These are phyloP conservation scores for Phytophthora fragariaefolia DNA, from an alignment of 352 stramenopile species.

Conservation along the genomic window DNA sequence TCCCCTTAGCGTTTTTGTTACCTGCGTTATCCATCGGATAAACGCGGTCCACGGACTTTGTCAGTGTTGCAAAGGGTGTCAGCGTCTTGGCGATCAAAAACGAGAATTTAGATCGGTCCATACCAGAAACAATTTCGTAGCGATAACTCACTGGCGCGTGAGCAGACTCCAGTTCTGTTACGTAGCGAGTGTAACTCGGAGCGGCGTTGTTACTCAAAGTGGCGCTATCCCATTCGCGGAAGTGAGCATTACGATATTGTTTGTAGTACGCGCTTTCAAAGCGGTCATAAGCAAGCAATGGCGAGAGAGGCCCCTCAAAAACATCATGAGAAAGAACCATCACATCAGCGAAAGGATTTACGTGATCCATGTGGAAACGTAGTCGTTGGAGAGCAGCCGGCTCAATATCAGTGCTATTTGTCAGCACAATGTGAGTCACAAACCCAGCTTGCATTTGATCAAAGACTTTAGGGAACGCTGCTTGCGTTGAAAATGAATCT, in stretches of 20 bases:
- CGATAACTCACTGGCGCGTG: slow-evolving; percentile 40
- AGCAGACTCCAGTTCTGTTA: slow-evolving; percentile 38
- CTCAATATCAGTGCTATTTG: slow-evolving; percentile 53
- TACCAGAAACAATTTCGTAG: slow-evolving; percentile 54
- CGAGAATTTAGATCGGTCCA: slow-evolving; percentile 67
- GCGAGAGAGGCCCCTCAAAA: slow-evolving; percentile 66
- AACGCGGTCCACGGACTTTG: slow-evolving; percentile 57
- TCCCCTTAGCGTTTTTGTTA: slow-evolving; percentile 44
- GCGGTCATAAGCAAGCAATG: slow-evolving; percentile 58
- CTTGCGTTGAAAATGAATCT: slow-evolving; percentile 42
- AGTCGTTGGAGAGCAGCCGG: slow-evolving; percentile 49
- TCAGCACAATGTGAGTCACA: slow-evolving; percentile 70
- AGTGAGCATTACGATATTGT: slow-evolving; percentile 56
- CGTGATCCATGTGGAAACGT: slow-evolving; percentile 70
- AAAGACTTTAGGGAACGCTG: slow-evolving; percentile 66
- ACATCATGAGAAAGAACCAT: slow-evolving; percentile 67
- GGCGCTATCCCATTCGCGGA: slow-evolving; percentile 45
- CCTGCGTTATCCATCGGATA: slow-evolving; percentile 33
- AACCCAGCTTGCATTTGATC: slow-evolving; percentile 74
- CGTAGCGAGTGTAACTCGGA: slow-evolving; percentile 28
- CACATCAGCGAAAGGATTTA: slow-evolving; percentile 77
- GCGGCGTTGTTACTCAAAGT: not conserved
- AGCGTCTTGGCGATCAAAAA: slow-evolving; percentile 49
- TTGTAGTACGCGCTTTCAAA: slow-evolving; percentile 71
- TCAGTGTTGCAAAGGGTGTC: slow-evolving; percentile 55